Percentiles rank a stretch among this genome's conserved stretches.
Evolutionary conservation across 2,329 filamentous ascomycete genomes (phyloP).

Genomic region (Ambrosiella beaveri): DNA sequence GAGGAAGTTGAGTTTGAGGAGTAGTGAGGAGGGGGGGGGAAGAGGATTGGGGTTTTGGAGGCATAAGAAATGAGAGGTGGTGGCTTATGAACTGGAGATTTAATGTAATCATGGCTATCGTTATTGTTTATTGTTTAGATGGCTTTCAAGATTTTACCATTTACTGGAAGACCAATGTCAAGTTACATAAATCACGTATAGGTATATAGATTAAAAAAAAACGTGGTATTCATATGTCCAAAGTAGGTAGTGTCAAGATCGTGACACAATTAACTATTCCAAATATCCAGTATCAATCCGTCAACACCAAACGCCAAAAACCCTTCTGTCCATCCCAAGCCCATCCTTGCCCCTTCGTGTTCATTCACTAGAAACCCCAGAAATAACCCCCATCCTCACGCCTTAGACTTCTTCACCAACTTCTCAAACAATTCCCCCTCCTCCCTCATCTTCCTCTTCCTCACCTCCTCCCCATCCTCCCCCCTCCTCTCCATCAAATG

Average conservation of each 20-base stretch:
- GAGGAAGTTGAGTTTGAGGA: conserved; percentile 15
- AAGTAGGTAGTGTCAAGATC: too few species aligned
- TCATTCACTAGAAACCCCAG: too few species aligned
- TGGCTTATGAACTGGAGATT: neutral
- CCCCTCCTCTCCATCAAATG: conserved; percentile 25
- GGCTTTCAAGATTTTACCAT: too few species aligned
- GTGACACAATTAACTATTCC: too few species aligned
- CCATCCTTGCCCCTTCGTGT: too few species aligned
- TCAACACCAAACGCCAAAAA: too few species aligned
- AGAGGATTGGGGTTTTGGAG: conserved; percentile 8
- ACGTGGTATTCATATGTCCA: too few species aligned
- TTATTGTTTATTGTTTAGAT: neutral
- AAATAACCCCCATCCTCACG: neutral
- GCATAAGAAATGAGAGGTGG: neutral
- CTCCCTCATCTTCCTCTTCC: conserved; percentile 7
- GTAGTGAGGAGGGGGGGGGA: conserved; percentile 16
- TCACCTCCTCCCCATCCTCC: conserved; percentile 3
- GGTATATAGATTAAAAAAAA: too few species aligned
- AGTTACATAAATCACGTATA: too few species aligned
- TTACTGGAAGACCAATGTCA: too few species aligned
- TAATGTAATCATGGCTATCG: neutral
- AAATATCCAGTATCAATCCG: too few species aligned
- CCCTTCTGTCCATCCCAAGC: too few species aligned
- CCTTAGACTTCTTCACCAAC: conserved; percentile 1
- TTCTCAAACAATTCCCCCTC: conserved; percentile 6